A percentile compares a stretch with the other conserved stretches of the same genome.
Conservation (phyloP, 352 stramenopile species). For the Ophiocytium majus region DNA sequence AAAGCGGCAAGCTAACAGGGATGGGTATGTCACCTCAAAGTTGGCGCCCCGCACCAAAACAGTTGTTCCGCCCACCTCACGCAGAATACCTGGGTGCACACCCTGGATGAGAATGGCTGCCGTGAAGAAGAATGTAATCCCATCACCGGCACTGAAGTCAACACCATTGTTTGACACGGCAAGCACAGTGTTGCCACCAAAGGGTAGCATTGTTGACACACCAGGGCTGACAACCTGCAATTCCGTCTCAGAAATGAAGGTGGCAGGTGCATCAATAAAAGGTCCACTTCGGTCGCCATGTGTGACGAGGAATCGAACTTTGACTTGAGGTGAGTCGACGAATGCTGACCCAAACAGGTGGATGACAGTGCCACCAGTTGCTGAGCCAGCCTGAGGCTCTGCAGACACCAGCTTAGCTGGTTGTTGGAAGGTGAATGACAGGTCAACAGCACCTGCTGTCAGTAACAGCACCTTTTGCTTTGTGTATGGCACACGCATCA, state of each 20-base stretch:
- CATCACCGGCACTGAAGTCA: background rate
- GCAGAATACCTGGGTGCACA: background rate
- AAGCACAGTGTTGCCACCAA: background rate
- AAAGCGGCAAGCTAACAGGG: background rate
- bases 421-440: background rate
- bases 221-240: background rate
- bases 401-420: background rate
- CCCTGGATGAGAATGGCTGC: background rate
- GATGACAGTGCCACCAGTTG: background rate
- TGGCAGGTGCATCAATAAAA: background rate
- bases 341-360: background rate
- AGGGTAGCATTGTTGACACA: background rate
- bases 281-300: background rate
- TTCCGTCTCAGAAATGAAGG: background rate
- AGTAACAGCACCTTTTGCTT: background rate
- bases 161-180: background rate
- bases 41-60: background rate
- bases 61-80: background rate
- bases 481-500: slow-evolving; percentile 6
- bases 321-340: background rate
- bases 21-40: background rate
- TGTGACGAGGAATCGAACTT: background rate
- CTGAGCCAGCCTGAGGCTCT: background rate
- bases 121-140: background rate
- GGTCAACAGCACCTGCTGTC: background rate